Percentiles rank a stretch among this genome's conserved stretches.
These are phyloP conservation scores for Cyberlindnera galapagoensis DNA, from an alignment of 805 yeast species.

Conservation along the genomic window DNA sequence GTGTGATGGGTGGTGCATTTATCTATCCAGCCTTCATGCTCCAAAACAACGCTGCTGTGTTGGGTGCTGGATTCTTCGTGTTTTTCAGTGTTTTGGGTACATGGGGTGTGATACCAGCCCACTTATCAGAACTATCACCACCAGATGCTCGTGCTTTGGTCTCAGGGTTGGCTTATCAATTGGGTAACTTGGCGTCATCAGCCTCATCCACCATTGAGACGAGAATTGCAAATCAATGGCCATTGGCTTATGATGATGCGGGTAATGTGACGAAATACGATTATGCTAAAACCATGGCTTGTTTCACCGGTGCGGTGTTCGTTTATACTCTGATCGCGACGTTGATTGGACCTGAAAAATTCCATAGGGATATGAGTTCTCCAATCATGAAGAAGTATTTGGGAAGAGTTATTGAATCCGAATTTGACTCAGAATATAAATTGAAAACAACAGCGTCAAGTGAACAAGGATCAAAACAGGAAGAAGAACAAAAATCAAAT, in stretches of 20 bases:
- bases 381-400: slow-evolving; percentile 27
- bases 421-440: slow-evolving; percentile 11
- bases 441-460: too few species aligned
- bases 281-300: slow-evolving; percentile 66
- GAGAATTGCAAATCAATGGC: slow-evolving; percentile 54
- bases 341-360: slow-evolving; percentile 54
- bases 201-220: slow-evolving; percentile 71
- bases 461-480: too few species aligned
- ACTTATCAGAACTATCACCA: slow-evolving; percentile 59
- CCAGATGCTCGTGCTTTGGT: slow-evolving; percentile 59
- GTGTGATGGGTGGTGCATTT: slow-evolving; percentile 52
- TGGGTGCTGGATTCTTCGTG: slow-evolving; percentile 58
- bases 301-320: slow-evolving; percentile 62
- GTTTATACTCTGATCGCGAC: slow-evolving; percentile 41
- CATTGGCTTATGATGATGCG: slow-evolving; percentile 30
- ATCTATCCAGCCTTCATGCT: slow-evolving; percentile 53
- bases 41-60: slow-evolving; percentile 32
- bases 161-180: slow-evolving; percentile 59
- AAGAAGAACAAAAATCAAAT: too few species aligned
- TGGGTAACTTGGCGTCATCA: slow-evolving; percentile 67
- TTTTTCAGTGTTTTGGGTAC: slow-evolving; percentile 65
- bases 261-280: slow-evolving; percentile 30
- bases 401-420: slow-evolving; percentile 17
- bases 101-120: slow-evolving; percentile 68
- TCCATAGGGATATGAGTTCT: slow-evolving; percentile 30